Conservation (phyloP, 2,329 filamentous ascomycete genomes). For the Cordyceps tenuipes region DNA sequence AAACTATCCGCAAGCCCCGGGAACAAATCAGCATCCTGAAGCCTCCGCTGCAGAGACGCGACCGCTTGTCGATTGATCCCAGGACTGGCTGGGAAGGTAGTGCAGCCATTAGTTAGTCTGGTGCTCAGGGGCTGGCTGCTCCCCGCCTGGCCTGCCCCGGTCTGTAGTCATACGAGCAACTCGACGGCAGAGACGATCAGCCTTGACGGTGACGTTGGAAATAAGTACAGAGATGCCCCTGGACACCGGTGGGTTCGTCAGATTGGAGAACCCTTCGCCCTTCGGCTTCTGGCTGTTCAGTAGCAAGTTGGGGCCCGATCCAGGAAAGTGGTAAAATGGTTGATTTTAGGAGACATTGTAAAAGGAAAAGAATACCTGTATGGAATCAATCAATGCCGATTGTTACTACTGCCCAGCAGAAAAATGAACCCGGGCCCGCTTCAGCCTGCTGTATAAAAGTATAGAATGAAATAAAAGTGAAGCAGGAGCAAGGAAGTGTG, state of each 20-base stretch:
- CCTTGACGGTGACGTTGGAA: background rate
- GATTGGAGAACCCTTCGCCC: background rate
- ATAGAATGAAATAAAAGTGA: background rate
- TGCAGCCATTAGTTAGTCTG: background rate
- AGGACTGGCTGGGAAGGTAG: background rate
- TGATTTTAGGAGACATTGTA: no score
- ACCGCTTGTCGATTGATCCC: slow-evolving; percentile 4
- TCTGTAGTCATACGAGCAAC: background rate
- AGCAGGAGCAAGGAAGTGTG: background rate
- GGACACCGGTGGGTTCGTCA: background rate
- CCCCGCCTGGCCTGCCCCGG: background rate
- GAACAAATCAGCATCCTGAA: background rate
- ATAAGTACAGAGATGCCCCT: background rate
- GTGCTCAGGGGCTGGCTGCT: background rate
- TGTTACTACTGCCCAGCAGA: no score
- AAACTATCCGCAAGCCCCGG: background rate
- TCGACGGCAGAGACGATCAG: background rate
- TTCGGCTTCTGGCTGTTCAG: background rate
- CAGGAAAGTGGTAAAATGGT: background rate
- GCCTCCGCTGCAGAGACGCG: background rate
- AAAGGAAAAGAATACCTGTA: no score
- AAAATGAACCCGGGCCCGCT: no score
- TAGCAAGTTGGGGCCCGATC: background rate
- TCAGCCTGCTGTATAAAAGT: no score
- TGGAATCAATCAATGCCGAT: no score